phyloP scores from a whole-genome alignment of 106 monocot genomes.

The Apostasia ramifera region DNA sequence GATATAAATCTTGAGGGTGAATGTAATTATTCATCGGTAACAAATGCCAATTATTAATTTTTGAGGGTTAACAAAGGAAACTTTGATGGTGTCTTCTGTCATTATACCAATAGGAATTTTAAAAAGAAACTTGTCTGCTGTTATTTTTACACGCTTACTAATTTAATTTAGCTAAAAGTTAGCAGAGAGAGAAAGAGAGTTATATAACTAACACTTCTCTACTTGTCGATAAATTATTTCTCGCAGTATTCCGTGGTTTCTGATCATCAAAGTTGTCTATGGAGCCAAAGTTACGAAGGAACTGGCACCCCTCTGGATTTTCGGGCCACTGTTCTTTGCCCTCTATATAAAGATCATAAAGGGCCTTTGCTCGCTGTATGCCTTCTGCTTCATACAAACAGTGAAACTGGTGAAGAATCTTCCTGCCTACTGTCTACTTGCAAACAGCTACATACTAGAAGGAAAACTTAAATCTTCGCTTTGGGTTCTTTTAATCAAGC shows the following conservation, averaged over 20 bases:
- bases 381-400: constrained; percentile 40
- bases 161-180: background rate
- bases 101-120: too few relatives aligned
- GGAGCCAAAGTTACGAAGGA: constrained; percentile 60
- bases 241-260: constrained; percentile 63
- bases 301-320: constrained; percentile 59
- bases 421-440: constrained; percentile 27
- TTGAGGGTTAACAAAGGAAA: too few relatives aligned
- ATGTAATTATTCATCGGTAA: too few relatives aligned
- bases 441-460: constrained; percentile 36
- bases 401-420: constrained; percentile 33
- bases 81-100: too few relatives aligned
- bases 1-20: too few relatives aligned
- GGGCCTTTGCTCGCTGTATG: constrained; percentile 40
- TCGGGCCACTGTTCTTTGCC: constrained; percentile 54
- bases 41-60: too few relatives aligned
- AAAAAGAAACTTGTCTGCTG: too few relatives aligned
- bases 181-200: background rate
- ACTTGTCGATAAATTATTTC: constrained; percentile 5
- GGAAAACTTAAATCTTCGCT: constrained; percentile 43
- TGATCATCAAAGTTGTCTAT: constrained; percentile 40
- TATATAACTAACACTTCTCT: background rate
- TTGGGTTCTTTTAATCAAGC: constrained; percentile 23
- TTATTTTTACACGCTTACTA: background rate
- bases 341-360: constrained; percentile 53